phyloP scores from a whole-genome alignment of 345 rosid genomes.

The Populus tremula region DNA sequence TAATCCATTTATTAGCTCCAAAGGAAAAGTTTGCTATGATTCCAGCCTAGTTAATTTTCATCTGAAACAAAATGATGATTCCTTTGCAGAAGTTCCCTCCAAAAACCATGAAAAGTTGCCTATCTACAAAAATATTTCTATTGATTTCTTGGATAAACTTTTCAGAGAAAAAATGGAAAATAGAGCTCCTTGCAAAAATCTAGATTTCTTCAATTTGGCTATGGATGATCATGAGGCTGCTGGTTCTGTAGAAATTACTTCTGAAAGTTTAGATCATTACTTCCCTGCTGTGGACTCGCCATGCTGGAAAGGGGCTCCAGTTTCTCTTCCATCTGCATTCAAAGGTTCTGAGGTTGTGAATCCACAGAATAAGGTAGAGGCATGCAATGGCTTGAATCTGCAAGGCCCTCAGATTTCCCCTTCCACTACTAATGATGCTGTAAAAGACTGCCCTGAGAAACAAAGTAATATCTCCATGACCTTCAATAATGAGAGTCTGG shows the following conservation, averaged over 20 bases:
- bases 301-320: conserved; percentile 53
- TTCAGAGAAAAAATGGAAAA: conserved; percentile 23
- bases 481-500: conserved; percentile 15
- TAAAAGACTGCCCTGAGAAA: conserved; percentile 26
- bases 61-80: conserved; percentile 27
- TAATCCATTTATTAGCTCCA: conserved; percentile 24
- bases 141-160: conserved; percentile 24
- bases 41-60: conserved; percentile 35
- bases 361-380: conserved; percentile 35
- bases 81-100: conserved; percentile 17
- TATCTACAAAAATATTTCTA: conserved; percentile 25
- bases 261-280: conserved; percentile 42
- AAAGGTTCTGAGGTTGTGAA: conserved; percentile 27
- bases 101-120: conserved; percentile 19
- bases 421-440: conserved; percentile 18
- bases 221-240: conserved; percentile 33
- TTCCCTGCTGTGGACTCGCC: conserved; percentile 51
- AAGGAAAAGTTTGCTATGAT: conserved; percentile 33
- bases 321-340: conserved; percentile 32
- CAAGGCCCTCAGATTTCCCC: conserved; percentile 32
- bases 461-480: conserved; percentile 15
- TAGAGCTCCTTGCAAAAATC: conserved; percentile 31
- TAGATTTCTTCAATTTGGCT: conserved; percentile 33
- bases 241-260: conserved; percentile 32
- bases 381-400: conserved; percentile 29